A percentile compares a stretch with the other conserved stretches of the same genome.
Evolutionary conservation across 1,284 basidiomycete genomes (phyloP).

Genomic region (Heterobasidion parviporum): DNA sequence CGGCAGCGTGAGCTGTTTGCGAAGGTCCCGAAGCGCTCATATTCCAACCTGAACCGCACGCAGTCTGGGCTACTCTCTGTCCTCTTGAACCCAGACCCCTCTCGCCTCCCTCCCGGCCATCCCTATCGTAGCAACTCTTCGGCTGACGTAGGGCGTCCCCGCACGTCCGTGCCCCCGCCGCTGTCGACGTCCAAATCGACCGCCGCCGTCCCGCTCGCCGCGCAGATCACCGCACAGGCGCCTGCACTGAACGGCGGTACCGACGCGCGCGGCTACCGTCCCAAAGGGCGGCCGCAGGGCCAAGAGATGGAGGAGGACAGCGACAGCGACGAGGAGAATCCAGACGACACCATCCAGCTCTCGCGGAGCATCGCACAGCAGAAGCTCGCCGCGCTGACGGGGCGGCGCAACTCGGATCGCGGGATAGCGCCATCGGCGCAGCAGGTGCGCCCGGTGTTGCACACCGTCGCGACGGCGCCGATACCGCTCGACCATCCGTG

Average conservation of each 20-base stretch:
- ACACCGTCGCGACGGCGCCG: slow-evolving; percentile 30
- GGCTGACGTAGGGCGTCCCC: slow-evolving; percentile 32
- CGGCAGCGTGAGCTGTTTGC: slow-evolving; percentile 70
- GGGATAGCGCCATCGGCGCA: background rate
- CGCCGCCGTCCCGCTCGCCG: slow-evolving; percentile 54
- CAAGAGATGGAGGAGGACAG: slow-evolving; percentile 63
- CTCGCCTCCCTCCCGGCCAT: slow-evolving; percentile 48
- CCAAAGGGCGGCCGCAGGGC: slow-evolving; percentile 57
- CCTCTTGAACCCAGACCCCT: slow-evolving; percentile 63
- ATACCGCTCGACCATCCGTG: slow-evolving; percentile 65
- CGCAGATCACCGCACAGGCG: slow-evolving; percentile 41
- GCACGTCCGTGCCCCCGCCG: slow-evolving; percentile 12
- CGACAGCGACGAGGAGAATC: slow-evolving; percentile 45
- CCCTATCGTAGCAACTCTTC: slow-evolving; percentile 47
- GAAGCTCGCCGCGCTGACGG: slow-evolving; percentile 46
- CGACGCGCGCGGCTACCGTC: slow-evolving; percentile 35
- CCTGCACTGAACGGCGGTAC: slow-evolving; percentile 5
- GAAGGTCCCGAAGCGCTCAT: slow-evolving; percentile 63
- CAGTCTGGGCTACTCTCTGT: slow-evolving; percentile 54
- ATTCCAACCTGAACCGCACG: slow-evolving; percentile 48
- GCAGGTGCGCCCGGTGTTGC: slow-evolving; percentile 14
- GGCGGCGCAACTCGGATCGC: slow-evolving; percentile 22
- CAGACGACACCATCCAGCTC: slow-evolving; percentile 39
- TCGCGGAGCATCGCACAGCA: slow-evolving; percentile 58
- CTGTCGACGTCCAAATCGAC: slow-evolving; percentile 56